These are phyloP conservation scores for Rhodomyrtus tomentosa DNA, from an alignment of 345 rosid genomes.

Conservation along the genomic window DNA sequence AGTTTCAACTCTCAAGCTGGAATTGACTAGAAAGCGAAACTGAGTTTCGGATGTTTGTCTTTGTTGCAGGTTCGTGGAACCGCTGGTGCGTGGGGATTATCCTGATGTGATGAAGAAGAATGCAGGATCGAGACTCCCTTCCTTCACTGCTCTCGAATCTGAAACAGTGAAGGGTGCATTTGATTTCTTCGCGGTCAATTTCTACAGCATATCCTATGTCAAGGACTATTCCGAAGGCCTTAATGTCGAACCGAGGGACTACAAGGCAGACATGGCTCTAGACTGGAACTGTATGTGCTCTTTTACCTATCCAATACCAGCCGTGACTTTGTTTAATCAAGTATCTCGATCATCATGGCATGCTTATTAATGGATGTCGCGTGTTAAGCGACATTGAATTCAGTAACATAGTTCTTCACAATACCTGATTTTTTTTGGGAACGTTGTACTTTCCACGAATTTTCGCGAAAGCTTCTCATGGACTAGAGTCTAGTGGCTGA, in stretches of 20 bases:
- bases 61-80: conserved; percentile 45
- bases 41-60: neutral
- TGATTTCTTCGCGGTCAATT: conserved; percentile 32
- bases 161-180: conserved; percentile 44
- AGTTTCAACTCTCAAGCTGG: neutral
- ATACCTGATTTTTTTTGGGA: neutral
- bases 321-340: neutral
- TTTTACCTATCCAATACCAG: neutral
- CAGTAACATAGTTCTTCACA: neutral
- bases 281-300: neutral
- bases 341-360: neutral
- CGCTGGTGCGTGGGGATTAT: conserved; percentile 62
- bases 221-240: conserved; percentile 14
- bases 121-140: conserved; percentile 52
- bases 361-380: neutral
- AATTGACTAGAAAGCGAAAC: neutral
- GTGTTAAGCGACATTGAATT: neutral
- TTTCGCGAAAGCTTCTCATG: neutral
- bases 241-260: conserved; percentile 13
- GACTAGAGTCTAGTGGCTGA: neutral
- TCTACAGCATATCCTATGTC: conserved; percentile 3
- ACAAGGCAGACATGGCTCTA: conserved; percentile 11
- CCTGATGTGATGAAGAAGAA: conserved; percentile 53
- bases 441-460: neutral
- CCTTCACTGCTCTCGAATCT: conserved; percentile 40